phyloP scores from a whole-genome alignment of 495 filamentous ascomycete species.

The Pyrenula massariospora region DNA sequence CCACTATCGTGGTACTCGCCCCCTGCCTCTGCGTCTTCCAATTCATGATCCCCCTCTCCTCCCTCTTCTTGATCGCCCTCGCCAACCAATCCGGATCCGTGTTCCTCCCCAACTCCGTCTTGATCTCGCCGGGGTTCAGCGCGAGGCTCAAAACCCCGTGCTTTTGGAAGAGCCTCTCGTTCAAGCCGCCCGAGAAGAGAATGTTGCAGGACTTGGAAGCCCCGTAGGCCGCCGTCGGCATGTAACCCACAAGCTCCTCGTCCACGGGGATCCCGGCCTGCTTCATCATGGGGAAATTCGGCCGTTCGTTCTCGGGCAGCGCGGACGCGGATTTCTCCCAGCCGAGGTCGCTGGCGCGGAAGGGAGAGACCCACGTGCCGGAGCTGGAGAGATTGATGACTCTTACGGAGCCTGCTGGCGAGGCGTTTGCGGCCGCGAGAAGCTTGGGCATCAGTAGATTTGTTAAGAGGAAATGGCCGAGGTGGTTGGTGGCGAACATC shows the following conservation, averaged over 20 bases:
- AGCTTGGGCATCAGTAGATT: constrained; percentile 29
- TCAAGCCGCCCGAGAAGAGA: constrained; percentile 13
- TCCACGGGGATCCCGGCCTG: constrained; percentile 14
- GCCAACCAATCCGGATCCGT: constrained; percentile 3
- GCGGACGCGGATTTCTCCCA: constrained; percentile 27
- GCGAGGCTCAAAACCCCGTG: constrained; percentile 17
- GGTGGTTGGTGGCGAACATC: constrained; percentile 17
- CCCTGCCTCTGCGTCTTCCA: constrained; percentile 22
- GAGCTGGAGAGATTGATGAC: constrained; percentile 32
- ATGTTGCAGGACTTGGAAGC: constrained; percentile 21
- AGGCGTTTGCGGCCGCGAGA: constrained; percentile 20
- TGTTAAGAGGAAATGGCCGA: constrained; percentile 19
- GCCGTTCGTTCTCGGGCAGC: constrained; percentile 25
- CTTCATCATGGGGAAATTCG: constrained; percentile 13
- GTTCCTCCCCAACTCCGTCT: constrained; percentile 20
- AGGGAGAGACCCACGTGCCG: constrained; percentile 11
- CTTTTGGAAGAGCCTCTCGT: constrained; percentile 12
- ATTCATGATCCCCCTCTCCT: constrained; percentile 6
- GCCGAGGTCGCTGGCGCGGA: constrained; percentile 32
- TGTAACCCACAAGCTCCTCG: constrained; percentile 11
- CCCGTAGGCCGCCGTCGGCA: constrained; percentile 17
- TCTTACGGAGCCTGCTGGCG: constrained; percentile 22
- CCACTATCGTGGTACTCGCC: constrained; percentile 27
- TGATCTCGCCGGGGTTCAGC: constrained; percentile 27
- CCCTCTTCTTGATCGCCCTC: constrained; percentile 10